These are phyloP conservation scores for Blastobotrys attinorum DNA, from an alignment of 805 yeast genomes.

Conservation along the genomic window DNA sequence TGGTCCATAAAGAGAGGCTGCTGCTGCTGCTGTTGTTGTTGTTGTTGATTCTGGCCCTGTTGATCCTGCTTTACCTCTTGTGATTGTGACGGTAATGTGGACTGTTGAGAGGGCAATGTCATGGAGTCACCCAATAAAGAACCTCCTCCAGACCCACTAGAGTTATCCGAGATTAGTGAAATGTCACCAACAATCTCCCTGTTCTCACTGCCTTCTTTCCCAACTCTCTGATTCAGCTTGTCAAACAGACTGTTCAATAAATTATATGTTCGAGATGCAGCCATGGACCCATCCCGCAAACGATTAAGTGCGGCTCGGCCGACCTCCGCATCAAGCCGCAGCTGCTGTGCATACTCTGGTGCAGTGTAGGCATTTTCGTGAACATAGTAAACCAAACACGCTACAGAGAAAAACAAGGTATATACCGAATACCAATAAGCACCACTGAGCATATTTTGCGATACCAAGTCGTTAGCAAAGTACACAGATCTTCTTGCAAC, in stretches of 20 bases:
- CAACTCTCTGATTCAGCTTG: constrained; percentile 20
- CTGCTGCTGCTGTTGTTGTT: background rate
- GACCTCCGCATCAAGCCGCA: constrained; percentile 68
- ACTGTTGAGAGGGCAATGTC: background rate
- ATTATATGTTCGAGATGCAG: constrained; percentile 74
- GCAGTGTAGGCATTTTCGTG: constrained; percentile 39
- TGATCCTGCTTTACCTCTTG: too few relatives aligned
- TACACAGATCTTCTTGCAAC: constrained; percentile 78
- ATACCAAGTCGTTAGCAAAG: constrained; percentile 72
- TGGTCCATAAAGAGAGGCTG: background rate
- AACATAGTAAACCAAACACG: constrained; percentile 74
- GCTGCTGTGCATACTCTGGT: constrained; percentile 29
- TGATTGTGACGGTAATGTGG: too few relatives aligned
- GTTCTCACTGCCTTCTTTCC: background rate
- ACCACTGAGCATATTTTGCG: constrained; percentile 62
- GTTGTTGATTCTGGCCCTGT: too few relatives aligned
- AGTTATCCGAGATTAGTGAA: background rate
- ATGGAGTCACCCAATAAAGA: background rate
- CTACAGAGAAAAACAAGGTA: constrained; percentile 82
- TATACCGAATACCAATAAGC: constrained; percentile 90
- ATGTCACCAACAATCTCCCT: background rate
- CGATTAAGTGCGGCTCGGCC: constrained; percentile 69
- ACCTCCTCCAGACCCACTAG: too few relatives aligned
- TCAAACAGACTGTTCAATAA: constrained; percentile 58
- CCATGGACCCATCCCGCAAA: constrained; percentile 64